Evolutionary conservation across 441 rosid genomes (phyloP).

Genomic region (Aquilaria agallochum): DNA sequence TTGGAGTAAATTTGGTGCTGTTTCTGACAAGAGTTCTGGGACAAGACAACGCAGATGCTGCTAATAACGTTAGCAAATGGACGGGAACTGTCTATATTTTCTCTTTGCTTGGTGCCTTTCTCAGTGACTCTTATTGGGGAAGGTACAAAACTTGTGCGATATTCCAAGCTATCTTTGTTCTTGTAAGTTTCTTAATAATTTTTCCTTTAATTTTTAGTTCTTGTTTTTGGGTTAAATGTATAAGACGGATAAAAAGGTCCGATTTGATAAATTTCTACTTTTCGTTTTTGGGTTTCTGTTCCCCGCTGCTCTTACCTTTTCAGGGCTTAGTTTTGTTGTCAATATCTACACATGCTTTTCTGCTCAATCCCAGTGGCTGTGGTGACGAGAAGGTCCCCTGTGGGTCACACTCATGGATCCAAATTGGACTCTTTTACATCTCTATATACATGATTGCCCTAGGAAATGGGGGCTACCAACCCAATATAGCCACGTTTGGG

Average conservation of each 20-base stretch:
- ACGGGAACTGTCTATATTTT: constrained; percentile 76
- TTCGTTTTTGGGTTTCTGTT: not conserved
- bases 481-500: constrained; percentile 53
- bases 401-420: constrained; percentile 43
- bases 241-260: too few relatives aligned
- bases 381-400: constrained; percentile 49
- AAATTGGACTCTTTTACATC: constrained; percentile 44
- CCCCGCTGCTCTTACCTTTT: not conserved
- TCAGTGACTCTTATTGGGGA: constrained; percentile 80
- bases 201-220: not conserved
- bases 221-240: not conserved
- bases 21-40: constrained; percentile 69
- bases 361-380: constrained; percentile 56
- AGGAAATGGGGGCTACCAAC: constrained; percentile 79
- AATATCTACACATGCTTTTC: constrained; percentile 32
- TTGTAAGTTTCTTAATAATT: constrained; percentile 29
- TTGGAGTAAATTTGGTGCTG: constrained; percentile 68
- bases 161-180: constrained; percentile 66
- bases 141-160: constrained; percentile 74
- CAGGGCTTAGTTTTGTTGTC: constrained; percentile 62
- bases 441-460: constrained; percentile 59
- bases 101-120: constrained; percentile 78
- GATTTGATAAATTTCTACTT: too few relatives aligned
- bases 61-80: constrained; percentile 77
- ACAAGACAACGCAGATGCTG: constrained; percentile 71